Evolutionary conservation across 768 basidiomycete genomes (phyloP).

Genomic region (Amanita pseudoporphyria): DNA sequence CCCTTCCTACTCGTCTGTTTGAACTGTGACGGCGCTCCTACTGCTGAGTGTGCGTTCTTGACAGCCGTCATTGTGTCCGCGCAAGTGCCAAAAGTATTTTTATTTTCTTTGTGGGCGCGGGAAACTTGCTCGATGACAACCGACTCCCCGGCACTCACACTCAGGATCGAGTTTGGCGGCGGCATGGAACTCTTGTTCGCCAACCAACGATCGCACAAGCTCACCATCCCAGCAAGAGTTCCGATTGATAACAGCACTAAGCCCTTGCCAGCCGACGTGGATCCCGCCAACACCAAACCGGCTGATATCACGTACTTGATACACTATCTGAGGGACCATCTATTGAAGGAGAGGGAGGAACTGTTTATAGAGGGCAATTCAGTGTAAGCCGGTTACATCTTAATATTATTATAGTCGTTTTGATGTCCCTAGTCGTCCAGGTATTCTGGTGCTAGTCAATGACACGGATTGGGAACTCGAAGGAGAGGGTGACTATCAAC

Average conservation of each 20-base stretch:
- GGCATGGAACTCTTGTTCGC: constrained; percentile 82
- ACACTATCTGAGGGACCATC: constrained; percentile 61
- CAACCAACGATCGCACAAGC: constrained; percentile 48
- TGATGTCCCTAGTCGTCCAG: constrained; percentile 68
- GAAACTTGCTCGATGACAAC: too few relatives aligned
- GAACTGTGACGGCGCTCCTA: constrained; percentile 52
- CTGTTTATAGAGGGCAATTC: constrained; percentile 83
- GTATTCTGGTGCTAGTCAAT: constrained; percentile 94
- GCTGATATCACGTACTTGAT: constrained; percentile 72
- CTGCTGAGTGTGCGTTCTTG: constrained; percentile 17
- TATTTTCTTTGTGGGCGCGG: too few relatives aligned
- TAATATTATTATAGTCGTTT: constrained; percentile 3
- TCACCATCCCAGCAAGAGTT: constrained; percentile 44
- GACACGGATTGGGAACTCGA: constrained; percentile 98
- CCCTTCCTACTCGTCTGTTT: constrained; percentile 76
- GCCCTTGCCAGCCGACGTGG: not conserved
- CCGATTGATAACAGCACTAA: constrained; percentile 25
- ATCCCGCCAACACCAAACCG: constrained; percentile 24
- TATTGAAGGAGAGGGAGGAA: constrained; percentile 79
- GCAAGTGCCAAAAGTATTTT: not conserved
- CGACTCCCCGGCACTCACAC: not conserved
- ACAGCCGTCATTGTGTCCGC: not conserved
- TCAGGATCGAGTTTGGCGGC: constrained; percentile 75
- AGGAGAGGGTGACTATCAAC: constrained; percentile 78
- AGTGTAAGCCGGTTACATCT: constrained; percentile 47